phyloP scores from a whole-genome alignment of 352 stramenopile genomes.

The Phytophthora litchii region DNA sequence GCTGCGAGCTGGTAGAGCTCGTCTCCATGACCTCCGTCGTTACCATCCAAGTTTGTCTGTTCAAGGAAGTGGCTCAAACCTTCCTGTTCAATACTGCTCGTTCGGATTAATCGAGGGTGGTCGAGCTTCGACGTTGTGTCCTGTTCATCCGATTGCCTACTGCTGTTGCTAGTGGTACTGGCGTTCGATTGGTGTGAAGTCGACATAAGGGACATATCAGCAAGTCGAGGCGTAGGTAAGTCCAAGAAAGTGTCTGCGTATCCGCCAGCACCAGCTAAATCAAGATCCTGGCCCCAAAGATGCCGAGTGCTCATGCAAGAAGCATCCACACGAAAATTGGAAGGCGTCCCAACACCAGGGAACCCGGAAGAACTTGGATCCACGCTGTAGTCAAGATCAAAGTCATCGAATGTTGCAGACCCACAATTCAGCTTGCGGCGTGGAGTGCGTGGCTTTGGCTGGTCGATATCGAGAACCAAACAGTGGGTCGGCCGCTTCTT shows the following conservation, averaged over 20 bases:
- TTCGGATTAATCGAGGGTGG: slow-evolving; percentile 67
- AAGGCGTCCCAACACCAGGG: slow-evolving; percentile 70
- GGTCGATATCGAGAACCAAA: slow-evolving; percentile 57
- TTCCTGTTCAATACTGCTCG: slow-evolving; percentile 77
- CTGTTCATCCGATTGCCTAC: slow-evolving; percentile 22
- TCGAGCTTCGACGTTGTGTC: slow-evolving; percentile 31
- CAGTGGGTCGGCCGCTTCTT: slow-evolving; percentile 73
- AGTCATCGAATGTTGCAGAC: slow-evolving; percentile 64
- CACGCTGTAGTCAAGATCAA: slow-evolving; percentile 40
- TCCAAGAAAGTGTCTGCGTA: slow-evolving; percentile 80
- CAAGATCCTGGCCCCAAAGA: slow-evolving; percentile 71
- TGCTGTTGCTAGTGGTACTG: slow-evolving; percentile 21
- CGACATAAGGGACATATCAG: slow-evolving; percentile 44
- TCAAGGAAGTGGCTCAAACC: slow-evolving; percentile 77
- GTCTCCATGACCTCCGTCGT: slow-evolving; percentile 21
- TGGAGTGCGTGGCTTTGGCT: slow-evolving; percentile 69
- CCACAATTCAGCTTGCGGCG: slow-evolving; percentile 69
- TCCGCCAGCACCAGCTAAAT: slow-evolving; percentile 42
- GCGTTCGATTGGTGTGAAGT: slow-evolving; percentile 30
- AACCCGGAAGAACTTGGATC: slow-evolving; percentile 28
- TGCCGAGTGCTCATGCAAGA: slow-evolving; percentile 42
- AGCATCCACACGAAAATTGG: slow-evolving; percentile 54
- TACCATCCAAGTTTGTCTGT: slow-evolving; percentile 56
- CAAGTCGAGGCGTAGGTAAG: slow-evolving; percentile 65
- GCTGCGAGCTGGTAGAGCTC: slow-evolving; percentile 38